These are phyloP conservation scores for Lachancea fermentati DNA, from an alignment of 805 yeast species.

Conservation along the genomic window DNA sequence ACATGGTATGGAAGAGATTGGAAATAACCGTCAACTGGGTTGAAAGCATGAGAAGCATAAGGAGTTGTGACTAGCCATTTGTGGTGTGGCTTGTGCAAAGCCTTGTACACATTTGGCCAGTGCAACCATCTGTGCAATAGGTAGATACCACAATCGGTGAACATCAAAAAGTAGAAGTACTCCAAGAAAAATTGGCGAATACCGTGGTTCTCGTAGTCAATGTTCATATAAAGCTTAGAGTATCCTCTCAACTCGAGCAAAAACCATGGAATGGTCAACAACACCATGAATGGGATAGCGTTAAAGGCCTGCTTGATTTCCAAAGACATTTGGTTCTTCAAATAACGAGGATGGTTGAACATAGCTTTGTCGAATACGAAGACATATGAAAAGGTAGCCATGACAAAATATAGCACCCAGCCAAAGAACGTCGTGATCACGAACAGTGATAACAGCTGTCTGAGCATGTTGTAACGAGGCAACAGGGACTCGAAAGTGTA, in stretches of 20 bases:
- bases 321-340: constrained; percentile 85
- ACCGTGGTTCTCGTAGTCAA: constrained; percentile 60
- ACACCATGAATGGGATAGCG: constrained; percentile 87
- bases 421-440: constrained; percentile 76
- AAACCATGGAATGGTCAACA: constrained; percentile 86
- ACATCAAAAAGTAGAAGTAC: constrained; percentile 74
- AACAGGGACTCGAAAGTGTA: constrained; percentile 63
- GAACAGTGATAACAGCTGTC: constrained; percentile 67
- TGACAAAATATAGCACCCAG: constrained; percentile 68
- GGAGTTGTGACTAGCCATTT: constrained; percentile 99
- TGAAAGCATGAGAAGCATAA: constrained; percentile 97
- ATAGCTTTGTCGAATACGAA: constrained; percentile 82
- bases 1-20: constrained; percentile 93
- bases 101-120: constrained; percentile 84
- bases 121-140: constrained; percentile 89
- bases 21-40: constrained; percentile 92
- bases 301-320: constrained; percentile 75
- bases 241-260: constrained; percentile 76
- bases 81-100: constrained; percentile 94
- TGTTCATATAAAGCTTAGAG: constrained; percentile 67
- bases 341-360: constrained; percentile 92
- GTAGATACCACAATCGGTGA: constrained; percentile 92
- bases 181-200: constrained; percentile 61
- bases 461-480: constrained; percentile 62
- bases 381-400: constrained; percentile 71